Evolutionary conservation across 805 yeast genomes (phyloP).

Genomic region (Cyberlindnera galapagoensis): DNA sequence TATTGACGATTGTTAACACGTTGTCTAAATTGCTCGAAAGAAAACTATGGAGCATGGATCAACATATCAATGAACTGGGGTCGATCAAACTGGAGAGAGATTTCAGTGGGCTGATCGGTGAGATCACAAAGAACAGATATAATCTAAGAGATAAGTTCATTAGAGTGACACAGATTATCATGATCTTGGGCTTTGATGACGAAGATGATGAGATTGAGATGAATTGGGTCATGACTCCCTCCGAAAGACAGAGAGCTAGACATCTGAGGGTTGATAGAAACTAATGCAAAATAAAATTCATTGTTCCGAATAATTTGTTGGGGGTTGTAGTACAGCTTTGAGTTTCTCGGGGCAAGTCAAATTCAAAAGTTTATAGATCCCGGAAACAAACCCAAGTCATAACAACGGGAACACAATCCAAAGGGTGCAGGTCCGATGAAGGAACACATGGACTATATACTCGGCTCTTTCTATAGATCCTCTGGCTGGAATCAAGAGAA

Average conservation of each 20-base stretch:
- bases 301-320: no score
- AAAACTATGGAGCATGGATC: slow-evolving; percentile 58
- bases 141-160: slow-evolving; percentile 71
- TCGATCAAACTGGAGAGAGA: slow-evolving; percentile 80
- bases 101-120: slow-evolving; percentile 63
- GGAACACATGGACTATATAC: slow-evolving; percentile 82
- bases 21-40: slow-evolving; percentile 56
- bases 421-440: no score
- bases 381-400: no score
- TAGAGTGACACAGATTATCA: slow-evolving; percentile 76
- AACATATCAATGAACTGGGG: slow-evolving; percentile 75
- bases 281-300: slow-evolving; percentile 3
- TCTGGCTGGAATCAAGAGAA: slow-evolving; percentile 79
- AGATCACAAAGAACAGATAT: slow-evolving; percentile 68
- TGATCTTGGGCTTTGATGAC: slow-evolving; percentile 78
- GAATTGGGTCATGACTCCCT: slow-evolving; percentile 74
- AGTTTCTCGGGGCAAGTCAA: no score
- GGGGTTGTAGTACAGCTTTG: no score
- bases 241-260: slow-evolving; percentile 62
- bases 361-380: no score
- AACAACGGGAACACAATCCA: no score
- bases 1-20: slow-evolving; percentile 42
- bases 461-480: slow-evolving; percentile 58
- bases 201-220: slow-evolving; percentile 45
- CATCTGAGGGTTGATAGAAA: slow-evolving; percentile 41